Conservation (phyloP, 2,329 filamentous ascomycete genomes). For the Monosporascus sp. region DNA sequence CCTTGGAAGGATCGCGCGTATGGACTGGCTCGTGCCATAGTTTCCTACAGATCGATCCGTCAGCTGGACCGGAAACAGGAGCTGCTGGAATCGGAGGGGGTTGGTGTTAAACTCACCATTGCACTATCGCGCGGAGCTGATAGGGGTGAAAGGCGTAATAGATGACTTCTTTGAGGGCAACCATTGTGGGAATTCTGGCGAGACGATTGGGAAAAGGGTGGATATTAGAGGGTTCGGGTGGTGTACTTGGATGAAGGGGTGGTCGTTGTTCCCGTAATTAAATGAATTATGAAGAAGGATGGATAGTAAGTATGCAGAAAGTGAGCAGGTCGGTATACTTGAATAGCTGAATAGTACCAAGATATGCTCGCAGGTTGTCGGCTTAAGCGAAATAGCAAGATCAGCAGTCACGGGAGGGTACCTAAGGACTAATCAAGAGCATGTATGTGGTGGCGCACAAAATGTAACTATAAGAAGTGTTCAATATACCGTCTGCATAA, state of each 20-base stretch:
- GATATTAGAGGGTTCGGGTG: not conserved
- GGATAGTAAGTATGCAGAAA: too few relatives aligned
- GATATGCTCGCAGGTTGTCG: too few relatives aligned
- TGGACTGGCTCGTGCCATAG: constrained; percentile 95
- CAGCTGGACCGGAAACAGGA: not conserved
- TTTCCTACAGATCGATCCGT: constrained; percentile 58
- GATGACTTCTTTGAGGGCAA: constrained; percentile 44
- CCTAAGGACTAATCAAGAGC: too few relatives aligned
- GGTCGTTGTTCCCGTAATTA: too few relatives aligned
- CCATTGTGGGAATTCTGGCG: constrained; percentile 41
- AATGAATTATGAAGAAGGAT: too few relatives aligned
- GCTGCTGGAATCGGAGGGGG: not conserved
- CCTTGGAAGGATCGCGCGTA: constrained; percentile 69
- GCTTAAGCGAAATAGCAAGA: too few relatives aligned
- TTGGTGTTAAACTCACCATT: constrained; percentile 60
- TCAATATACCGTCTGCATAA: too few relatives aligned
- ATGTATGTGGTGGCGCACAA: too few relatives aligned
- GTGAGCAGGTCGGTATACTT: too few relatives aligned
- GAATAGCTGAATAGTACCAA: too few relatives aligned
- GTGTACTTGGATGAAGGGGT: not conserved
- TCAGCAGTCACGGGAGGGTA: too few relatives aligned
- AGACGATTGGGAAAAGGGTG: not conserved
- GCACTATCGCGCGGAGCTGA: constrained; percentile 75
- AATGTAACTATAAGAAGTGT: too few relatives aligned
- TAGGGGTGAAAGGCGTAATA: constrained; percentile 73